phyloP scores from a whole-genome alignment of 208 protist species.

The Porcisia deanei region DNA sequence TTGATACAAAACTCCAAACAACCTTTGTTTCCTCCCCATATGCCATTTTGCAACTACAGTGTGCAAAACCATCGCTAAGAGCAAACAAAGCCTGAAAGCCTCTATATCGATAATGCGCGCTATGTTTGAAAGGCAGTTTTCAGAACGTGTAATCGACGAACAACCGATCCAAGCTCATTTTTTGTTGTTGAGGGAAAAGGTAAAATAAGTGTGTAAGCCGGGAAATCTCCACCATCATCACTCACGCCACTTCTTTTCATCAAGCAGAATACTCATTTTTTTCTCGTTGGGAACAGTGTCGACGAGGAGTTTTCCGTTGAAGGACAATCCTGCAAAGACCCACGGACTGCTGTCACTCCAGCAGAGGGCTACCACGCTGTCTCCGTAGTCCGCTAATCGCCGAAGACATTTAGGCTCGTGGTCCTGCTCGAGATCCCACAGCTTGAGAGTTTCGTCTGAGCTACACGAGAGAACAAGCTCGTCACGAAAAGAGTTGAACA shows the following conservation, averaged over 20 bases:
- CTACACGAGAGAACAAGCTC: conserved; percentile 75
- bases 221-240: not conserved
- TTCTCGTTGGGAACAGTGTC: conserved; percentile 80
- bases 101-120: not conserved
- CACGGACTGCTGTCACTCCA: conserved; percentile 84
- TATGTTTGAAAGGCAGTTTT: not conserved
- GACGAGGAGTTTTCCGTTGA: conserved; percentile 83
- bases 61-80: not conserved
- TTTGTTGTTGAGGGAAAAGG: not conserved
- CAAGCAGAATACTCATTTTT: conserved; percentile 84
- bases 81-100: not conserved
- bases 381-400: conserved; percentile 65
- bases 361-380: conserved; percentile 71
- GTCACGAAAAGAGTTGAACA: conserved; percentile 87
- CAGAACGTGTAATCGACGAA: not conserved
- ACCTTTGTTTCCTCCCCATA: not conserved
- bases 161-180: not conserved
- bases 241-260: conserved; percentile 42
- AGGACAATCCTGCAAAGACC: conserved; percentile 88
- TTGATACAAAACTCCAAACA: not conserved
- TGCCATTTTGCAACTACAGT: not conserved
- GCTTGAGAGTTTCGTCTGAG: conserved; percentile 74
- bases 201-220: not conserved
- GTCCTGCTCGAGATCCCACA: conserved; percentile 69
- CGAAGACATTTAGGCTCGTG: conserved; percentile 45